Evolutionary conservation across 2,329 filamentous ascomycete genomes (phyloP), one percentile per base, ranked within the genome.

Genomic region (Aureobasidium sp.): DNA sequence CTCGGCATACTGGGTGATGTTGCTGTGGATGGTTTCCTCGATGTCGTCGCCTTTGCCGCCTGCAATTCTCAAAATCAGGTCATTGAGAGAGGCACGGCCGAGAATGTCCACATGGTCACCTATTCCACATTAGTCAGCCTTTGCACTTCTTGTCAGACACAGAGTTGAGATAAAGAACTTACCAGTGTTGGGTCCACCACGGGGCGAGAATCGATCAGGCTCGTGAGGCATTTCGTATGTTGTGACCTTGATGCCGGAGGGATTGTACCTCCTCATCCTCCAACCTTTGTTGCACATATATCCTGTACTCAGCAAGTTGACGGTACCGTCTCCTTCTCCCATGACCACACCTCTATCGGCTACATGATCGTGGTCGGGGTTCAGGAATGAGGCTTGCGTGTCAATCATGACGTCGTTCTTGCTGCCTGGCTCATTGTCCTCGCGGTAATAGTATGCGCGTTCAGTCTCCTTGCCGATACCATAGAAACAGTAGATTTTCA

Each of bases 401-500:
- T 91, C 84, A 37, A 75, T 71, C 63, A 69, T 70, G 11, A 73
- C 68, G 68, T 91, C 91, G 20, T 91, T 79, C 20, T 82, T 85
- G 7, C 85, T 86, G n/a, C 84, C 69, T 0, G 82, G 76, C 9
- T 90, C 85, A 12, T 79, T 77, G 49, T 93, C 89, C 45, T 85
- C 79, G 36, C 88, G 87, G 76, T 99, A 99, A 73, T 89, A 99
- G 73, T 97, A 99, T 17, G 87, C 87, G 62, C 93, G 85, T 75
- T 99, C 93, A 0, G 93, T 97, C 3, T 90, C 88, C 73, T 97
- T 99, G 2, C 93, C 93, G 4, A 96, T 86, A 22, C 89, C 94
- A 72, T 99, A 97, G 78, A 99, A 97, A 77, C 94, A 97, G 76
- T 92, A 97, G 14, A 99, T 90, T 73, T 96, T 97, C 70, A 99